Base-by-base conservation (phyloP, 768 basidiomycete species). In the Clitopilus hobsonii region DNA sequence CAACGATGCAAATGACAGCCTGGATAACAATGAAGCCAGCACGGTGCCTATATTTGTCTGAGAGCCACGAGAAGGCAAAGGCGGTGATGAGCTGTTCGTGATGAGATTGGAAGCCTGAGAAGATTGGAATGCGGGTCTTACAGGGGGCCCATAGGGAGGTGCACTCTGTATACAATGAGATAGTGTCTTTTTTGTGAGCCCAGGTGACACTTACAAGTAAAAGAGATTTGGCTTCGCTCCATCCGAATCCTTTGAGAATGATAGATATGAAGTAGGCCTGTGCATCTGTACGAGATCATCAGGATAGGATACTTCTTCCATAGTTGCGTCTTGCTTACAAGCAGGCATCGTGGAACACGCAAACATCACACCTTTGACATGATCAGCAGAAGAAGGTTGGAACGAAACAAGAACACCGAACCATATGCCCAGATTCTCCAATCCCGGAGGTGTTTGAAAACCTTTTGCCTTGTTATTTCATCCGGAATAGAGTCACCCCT, bases 401-500 rank as follows among this genome's bases (percentile, higher is more conserved):
- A n/a, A n/a, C n/a, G n/a, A n/a, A n/a, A n/a, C n/a, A n/a, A n/a
- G n/a, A n/a, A n/a, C n/a, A n/a, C n/a, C n/a, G n/a, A 54, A 74
- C 78, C 77, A 60, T 75, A 77, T 2, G 70, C 66, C 78, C 77
- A 79, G 38, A 78, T 58, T 8, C 71, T 75, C 75, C 78, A 78
- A 60, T 80, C 78, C 36, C 60, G 60, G 10, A 81, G 61, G 63
- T 78, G 71, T 24, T 61, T 61, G 30, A 71, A 54, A 29, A 78
- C 64, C 57, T 75, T 77, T 32, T 58, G 53, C 6, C 56, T 36
- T 18, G 72, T 79, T 16, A 78, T 29, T 27, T 66, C 54, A 57
- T 81, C 79, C 8, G 77, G 77, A 38, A 76, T 50, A 1, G 78
- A 73, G 59, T 81, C 79, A 11, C 77, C 76, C n/a, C 78, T 73